Evolutionary conservation across 495 filamentous ascomycete genomes (phyloP).

Genomic region (Wilcoxina mikolae): DNA sequence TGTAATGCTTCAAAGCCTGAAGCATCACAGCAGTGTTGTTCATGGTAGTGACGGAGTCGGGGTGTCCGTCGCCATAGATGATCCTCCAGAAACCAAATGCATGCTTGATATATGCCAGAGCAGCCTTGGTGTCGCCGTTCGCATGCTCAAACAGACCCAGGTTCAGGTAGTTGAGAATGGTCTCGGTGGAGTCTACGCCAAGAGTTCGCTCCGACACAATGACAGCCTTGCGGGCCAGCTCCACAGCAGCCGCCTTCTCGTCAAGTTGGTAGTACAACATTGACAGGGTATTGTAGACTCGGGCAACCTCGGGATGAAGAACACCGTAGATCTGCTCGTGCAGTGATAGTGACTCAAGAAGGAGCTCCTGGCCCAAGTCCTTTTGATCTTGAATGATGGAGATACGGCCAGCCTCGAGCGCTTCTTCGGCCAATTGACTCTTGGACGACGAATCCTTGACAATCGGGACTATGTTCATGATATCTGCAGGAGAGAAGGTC

Average conservation of each 20-base stretch:
- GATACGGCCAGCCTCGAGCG: conserved; percentile 85
- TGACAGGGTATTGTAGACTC: conserved; percentile 85
- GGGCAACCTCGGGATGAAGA: conserved; percentile 88
- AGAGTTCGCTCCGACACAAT: conserved; percentile 91
- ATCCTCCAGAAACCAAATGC: conserved; percentile 94
- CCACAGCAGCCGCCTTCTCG: conserved; percentile 87
- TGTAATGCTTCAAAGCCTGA: conserved; percentile 79
- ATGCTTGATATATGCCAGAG: conserved; percentile 74
- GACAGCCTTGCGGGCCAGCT: conserved; percentile 88
- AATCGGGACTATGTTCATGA: conserved; percentile 79
- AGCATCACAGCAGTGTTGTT: conserved; percentile 99
- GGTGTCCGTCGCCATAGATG: conserved; percentile 84
- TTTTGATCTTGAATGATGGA: conserved; percentile 89
- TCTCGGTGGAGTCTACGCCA: conserved; percentile 86
- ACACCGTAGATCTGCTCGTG: conserved; percentile 99
- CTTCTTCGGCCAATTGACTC: conserved; percentile 85
- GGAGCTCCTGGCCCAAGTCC: conserved; percentile 87
- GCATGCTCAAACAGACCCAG: conserved; percentile 89
- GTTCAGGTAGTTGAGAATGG: conserved; percentile 87
- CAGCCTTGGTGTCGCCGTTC: conserved; percentile 68
- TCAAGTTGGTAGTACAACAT: conserved; percentile 92
- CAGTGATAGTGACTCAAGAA: conserved; percentile 85
- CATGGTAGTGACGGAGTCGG: conserved; percentile 94
- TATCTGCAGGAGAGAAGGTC: conserved; percentile 69
- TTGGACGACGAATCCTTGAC: conserved; percentile 70